Evolutionary conservation across 2,329 filamentous ascomycete genomes (phyloP), one percentile per base, ranked within the genome.

Genomic region (Colletotrichum sp.): DNA sequence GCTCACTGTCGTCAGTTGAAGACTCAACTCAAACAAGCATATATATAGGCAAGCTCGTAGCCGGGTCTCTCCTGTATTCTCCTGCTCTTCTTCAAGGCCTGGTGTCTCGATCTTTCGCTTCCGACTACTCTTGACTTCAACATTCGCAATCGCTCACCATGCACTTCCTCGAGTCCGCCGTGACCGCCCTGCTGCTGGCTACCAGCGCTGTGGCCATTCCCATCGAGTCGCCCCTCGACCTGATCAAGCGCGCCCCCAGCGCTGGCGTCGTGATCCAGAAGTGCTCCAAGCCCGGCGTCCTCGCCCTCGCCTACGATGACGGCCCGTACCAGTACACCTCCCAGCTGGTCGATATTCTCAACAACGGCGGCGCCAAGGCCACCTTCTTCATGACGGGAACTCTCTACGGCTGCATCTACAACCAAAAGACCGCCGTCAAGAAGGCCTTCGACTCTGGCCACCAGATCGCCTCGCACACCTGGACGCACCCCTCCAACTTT

Each of bases 331-430:
- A 84, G 70, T 90, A 87, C 79, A 91, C 89, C 0, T 84, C 81
- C 4, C 82, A 84, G 61, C 82, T 91, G 3, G 82, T 91, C n/a
- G 88, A 91, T 78, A 88, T 86, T 19, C 84, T 91, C 22, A 85
- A 89, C 78, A 80, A 80, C 5, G 86, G 85, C 8, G 86, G 85
- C 9, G 88, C 86, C 57, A 90, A 90, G 80, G 89, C 86, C 8
- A 91, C 88, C 4, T 91, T 90, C 81, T 91, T 90, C 83, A 86
- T 86, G 79, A 90, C 88, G 0, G 88, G 88, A 2, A 89, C 87
- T 1, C 83, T 89, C 28, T 89, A 89, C 66, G 88, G 85, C 9
- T 89, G 88, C 78, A 88, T 89, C 78, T 89, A 89, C 80, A 86
- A 87, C 77, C 89, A 88, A 80, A 81, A 83, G 13, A 83, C 84